Percentiles rank a stretch among this genome's conserved stretches.
phyloP scores from a whole-genome alignment of 768 basidiomycete species.

The Podaxis sp. region DNA sequence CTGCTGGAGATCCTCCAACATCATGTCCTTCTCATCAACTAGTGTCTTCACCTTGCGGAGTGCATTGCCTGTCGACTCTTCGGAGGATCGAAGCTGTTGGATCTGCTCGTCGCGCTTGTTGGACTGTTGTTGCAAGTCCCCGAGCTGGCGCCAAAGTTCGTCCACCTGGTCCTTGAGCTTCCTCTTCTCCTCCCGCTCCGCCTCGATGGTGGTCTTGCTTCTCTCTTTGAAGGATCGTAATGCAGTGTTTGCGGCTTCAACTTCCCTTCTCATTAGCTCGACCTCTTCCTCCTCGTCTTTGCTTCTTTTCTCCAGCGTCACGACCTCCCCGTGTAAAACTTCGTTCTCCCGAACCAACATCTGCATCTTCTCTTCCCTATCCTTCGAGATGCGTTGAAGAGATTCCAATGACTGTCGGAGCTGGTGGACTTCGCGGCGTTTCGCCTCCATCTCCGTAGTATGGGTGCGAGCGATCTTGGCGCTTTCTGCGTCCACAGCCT shows the following conservation, averaged over 20 bases:
- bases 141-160: conserved; percentile 4
- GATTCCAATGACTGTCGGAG: neutral
- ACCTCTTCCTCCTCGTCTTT: neutral
- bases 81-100: neutral
- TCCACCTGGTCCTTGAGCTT: neutral
- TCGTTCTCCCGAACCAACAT: conserved; percentile 8
- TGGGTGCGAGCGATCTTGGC: neutral
- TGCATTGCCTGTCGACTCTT: neutral
- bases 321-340: neutral
- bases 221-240: conserved; percentile 5
- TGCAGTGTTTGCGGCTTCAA: neutral
- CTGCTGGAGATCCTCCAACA: neutral
- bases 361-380: conserved; percentile 1
- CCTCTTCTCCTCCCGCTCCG: neutral
- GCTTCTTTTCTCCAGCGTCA: neutral
- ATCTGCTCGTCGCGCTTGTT: neutral
- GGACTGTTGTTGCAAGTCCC: neutral
- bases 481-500: neutral
- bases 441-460: neutral
- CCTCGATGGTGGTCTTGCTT: neutral
- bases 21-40: conserved; percentile 1
- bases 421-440: neutral
- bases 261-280: conserved; percentile 4
- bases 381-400: neutral
- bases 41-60: neutral